A percentile compares a stretch with the other conserved stretches of the same genome.
Conservation (phyloP, 768 basidiomycete species). For the Omphalotus guepiniiformis region DNA sequence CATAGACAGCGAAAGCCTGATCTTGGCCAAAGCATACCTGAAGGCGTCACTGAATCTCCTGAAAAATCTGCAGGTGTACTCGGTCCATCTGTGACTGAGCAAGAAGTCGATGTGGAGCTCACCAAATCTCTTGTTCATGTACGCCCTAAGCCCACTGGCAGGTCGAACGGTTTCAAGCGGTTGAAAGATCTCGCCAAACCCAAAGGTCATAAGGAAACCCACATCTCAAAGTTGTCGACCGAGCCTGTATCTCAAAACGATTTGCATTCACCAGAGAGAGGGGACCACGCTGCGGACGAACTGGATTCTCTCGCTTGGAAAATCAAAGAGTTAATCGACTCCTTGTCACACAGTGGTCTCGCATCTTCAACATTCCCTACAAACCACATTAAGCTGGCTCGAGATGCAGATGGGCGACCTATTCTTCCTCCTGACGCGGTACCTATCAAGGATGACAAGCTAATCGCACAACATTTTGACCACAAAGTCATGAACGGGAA, state of each 20-base stretch:
- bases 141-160: too few species aligned
- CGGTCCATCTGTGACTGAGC: too few species aligned
- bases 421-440: constrained; percentile 30
- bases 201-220: background rate
- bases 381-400: background rate
- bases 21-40: too few species aligned
- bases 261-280: background rate
- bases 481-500: constrained; percentile 51
- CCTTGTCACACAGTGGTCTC: constrained; percentile 21
- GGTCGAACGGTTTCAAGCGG: background rate
- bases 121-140: too few species aligned
- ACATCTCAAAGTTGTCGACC: background rate
- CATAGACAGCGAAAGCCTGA: too few species aligned
- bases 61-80: too few species aligned
- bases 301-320: constrained; percentile 32
- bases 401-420: constrained; percentile 19
- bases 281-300: constrained; percentile 16
- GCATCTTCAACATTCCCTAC: constrained; percentile 9
- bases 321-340: constrained; percentile 37
- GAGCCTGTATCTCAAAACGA: too few species aligned
- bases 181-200: background rate
- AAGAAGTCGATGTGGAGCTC: too few species aligned
- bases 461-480: constrained; percentile 45
- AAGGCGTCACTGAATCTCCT: too few species aligned
- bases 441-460: constrained; percentile 37